phyloP scores from a whole-genome alignment of 257 asterid species.

The Solanum piurae region DNA sequence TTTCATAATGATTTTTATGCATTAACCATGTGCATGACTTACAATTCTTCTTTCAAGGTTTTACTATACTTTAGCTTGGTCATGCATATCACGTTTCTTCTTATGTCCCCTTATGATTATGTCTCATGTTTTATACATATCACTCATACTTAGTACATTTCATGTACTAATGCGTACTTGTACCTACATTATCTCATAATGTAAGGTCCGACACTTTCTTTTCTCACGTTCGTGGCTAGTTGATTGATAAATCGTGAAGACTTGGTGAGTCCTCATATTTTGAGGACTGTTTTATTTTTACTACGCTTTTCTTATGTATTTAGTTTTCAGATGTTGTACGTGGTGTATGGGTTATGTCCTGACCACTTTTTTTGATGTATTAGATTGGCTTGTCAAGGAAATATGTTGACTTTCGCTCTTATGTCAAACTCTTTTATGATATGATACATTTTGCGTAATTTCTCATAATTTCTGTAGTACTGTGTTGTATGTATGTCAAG shows the following conservation, averaged over 20 bases:
- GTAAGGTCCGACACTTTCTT: background rate
- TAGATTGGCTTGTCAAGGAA: too few species aligned
- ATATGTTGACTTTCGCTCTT: too few species aligned
- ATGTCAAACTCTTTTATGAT: too few species aligned
- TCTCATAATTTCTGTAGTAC: too few species aligned
- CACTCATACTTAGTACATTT: background rate
- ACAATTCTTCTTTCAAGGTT: too few species aligned
- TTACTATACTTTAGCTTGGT: background rate
- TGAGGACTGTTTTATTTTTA: background rate
- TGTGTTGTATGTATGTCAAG: too few species aligned
- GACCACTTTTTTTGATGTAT: too few species aligned
- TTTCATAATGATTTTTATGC: background rate
- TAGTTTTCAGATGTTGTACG: too few species aligned
- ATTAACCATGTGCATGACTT: background rate
- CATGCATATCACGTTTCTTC: background rate
- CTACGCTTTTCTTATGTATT: too few species aligned
- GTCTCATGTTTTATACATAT: background rate
- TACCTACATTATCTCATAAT: background rate
- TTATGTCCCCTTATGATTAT: background rate
- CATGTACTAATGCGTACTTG: background rate
- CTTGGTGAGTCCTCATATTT: background rate
- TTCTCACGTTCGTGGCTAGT: background rate
- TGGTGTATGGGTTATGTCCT: too few species aligned
- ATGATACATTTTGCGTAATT: too few species aligned
- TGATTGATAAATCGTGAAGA: background rate